Base-by-base conservation (phyloP, 331 rosid species). In the Cydonia oblonga region DNA sequence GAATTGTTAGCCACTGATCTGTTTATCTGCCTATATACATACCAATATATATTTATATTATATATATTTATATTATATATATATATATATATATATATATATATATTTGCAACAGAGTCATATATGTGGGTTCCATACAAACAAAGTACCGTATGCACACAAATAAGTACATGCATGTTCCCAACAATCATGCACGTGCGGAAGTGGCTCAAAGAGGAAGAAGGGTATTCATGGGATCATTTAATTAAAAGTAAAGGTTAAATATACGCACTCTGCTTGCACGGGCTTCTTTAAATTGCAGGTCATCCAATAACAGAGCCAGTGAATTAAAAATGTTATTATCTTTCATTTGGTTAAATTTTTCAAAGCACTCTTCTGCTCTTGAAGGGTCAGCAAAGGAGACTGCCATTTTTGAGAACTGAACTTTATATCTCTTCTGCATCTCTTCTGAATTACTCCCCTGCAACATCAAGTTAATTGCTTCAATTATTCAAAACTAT, bases 361-460 rank as follows among this genome's bases (percentile, higher is more conserved):
- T 38, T 38, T 10, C 44, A 38, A 38, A 38, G 44, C 44, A 38
- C 44, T 10, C 44, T 38, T 86, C 86, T 52, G 96, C 91, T 85
- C 85, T 87, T 51, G 78, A 79, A 80, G 91, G 88, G 83, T 91
- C 97, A 5, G 90, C 82, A 78, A 95, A 95, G 68, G 76, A 85
- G 66, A 84, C 72, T 18, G 91, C 88, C 85, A 95, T 86, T 83
- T 83, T 87, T 59, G 38, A 70, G 71, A 91, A 80, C 66, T 77
- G 78, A 79, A 56, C 71, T 78, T 76, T 87, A 61, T 73, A 86
- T 80, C 57, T 78, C 72, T 76, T 80, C 79, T 81, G 86, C 68
- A 19, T 82, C 74, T 95, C 98, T 81, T 89, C 96, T 22, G 87
- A 76, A 79, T 75, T 70, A 73, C 75, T 76, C 82, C 85, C 98